Conservation (phyloP, 495 filamentous ascomycete species). For the Amniculicola lignicola region DNA sequence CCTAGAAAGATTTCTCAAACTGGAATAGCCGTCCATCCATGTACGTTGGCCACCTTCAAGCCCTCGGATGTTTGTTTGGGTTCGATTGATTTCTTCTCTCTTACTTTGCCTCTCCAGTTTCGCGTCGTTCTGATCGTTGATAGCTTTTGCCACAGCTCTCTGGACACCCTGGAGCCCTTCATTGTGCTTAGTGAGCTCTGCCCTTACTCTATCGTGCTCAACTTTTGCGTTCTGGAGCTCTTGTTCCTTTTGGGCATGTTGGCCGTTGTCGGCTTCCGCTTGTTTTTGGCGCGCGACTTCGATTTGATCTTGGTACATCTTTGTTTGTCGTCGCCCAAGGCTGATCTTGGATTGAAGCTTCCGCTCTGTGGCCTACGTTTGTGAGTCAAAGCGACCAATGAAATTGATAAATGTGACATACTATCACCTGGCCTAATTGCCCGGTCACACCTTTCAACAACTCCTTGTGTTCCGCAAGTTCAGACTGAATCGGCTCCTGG, state of each 20-base stretch:
- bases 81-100: conserved; percentile 43
- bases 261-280: conserved; percentile 36
- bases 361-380: conserved; percentile 46
- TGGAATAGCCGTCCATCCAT: conserved; percentile 59
- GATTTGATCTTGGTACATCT: conserved; percentile 41
- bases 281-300: conserved; percentile 32
- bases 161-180: conserved; percentile 37
- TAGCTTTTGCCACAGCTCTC: conserved; percentile 41
- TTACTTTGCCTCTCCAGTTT: conserved; percentile 33
- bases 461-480: conserved; percentile 40
- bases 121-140: conserved; percentile 43
- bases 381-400: not conserved
- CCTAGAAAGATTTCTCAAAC: conserved; percentile 56
- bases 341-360: conserved; percentile 45
- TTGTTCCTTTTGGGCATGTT: conserved; percentile 36
- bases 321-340: conserved; percentile 31
- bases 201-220: conserved; percentile 41
- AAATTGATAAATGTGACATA: not conserved
- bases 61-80: conserved; percentile 48
- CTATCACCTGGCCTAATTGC: conserved; percentile 2
- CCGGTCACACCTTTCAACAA: conserved; percentile 38
- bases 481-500: conserved; percentile 42
- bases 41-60: conserved; percentile 54
- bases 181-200: conserved; percentile 42
- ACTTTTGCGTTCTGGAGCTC: conserved; percentile 46